Evolutionary conservation across 2,329 filamentous ascomycete genomes (phyloP).

Genomic region (Pseudogymnoascus pannorum): DNA sequence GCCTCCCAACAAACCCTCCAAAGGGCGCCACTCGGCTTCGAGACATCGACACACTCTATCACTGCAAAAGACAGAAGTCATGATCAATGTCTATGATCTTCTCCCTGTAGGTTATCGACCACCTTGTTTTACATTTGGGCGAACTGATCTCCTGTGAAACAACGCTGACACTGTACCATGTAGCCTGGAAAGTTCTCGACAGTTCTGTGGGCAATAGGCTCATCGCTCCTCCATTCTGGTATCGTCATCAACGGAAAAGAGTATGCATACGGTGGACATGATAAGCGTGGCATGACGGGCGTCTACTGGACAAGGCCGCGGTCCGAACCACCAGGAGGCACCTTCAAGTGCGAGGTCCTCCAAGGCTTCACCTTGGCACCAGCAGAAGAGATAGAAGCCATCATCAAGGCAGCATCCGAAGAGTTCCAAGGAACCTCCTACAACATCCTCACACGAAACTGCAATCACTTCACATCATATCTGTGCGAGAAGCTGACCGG

Average conservation of each 20-base stretch:
- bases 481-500: slow-evolving; percentile 68
- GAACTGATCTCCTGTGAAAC: neutral
- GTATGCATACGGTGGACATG: slow-evolving; percentile 81
- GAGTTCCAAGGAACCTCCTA: slow-evolving; percentile 70
- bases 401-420: slow-evolving; percentile 61
- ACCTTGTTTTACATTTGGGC: neutral
- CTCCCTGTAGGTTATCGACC: slow-evolving; percentile 49
- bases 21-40: neutral
- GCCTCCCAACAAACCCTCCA: slow-evolving; percentile 6
- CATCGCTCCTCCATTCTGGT: slow-evolving; percentile 73
- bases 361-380: slow-evolving; percentile 71
- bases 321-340: slow-evolving; percentile 67
- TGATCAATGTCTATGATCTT: slow-evolving; percentile 73
- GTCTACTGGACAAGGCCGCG: slow-evolving; percentile 76
- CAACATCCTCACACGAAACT: slow-evolving; percentile 76
- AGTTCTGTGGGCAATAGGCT: slow-evolving; percentile 68
- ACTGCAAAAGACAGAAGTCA: slow-evolving; percentile 63
- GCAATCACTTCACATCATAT: slow-evolving; percentile 80
- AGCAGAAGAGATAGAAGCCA: slow-evolving; percentile 60
- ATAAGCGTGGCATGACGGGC: slow-evolving; percentile 61
- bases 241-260: slow-evolving; percentile 74
- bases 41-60: slow-evolving; percentile 59
- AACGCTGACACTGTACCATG: slow-evolving; percentile 4
- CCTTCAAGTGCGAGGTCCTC: slow-evolving; percentile 66
- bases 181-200: slow-evolving; percentile 69